Percentiles rank a stretch among this genome's conserved stretches.
Evolutionary conservation across 1,284 basidiomycete species (phyloP).

Genomic region (Termitomyces sp.): DNA sequence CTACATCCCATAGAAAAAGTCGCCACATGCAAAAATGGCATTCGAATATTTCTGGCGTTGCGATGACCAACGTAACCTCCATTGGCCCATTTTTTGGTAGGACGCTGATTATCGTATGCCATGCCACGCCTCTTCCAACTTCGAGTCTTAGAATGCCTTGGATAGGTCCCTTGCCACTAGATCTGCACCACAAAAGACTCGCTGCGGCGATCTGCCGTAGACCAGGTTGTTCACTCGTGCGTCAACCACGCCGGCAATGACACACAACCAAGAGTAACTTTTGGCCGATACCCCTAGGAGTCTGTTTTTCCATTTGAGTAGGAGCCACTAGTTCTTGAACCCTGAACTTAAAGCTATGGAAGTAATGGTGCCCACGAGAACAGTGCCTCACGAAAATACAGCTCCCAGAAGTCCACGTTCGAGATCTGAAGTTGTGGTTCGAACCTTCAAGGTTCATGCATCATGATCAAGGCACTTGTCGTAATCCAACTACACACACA

Average conservation of each 20-base stretch:
- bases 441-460: too few relatives aligned
- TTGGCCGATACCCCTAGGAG: not conserved
- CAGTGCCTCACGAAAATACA: too few relatives aligned
- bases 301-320: not conserved
- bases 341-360: too few relatives aligned
- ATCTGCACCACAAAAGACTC: not conserved
- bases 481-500: too few relatives aligned
- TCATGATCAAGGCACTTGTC: too few relatives aligned
- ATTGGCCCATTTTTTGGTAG: not conserved
- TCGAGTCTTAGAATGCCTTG: not conserved
- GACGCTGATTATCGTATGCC: too few relatives aligned
- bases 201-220: not conserved
- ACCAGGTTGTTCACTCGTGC: not conserved
- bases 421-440: too few relatives aligned
- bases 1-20: not conserved
- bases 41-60: not conserved
- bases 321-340: too few relatives aligned
- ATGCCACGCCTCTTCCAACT: not conserved
- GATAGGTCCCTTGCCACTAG: not conserved
- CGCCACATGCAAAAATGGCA: not conserved
- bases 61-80: not conserved
- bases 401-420: too few relatives aligned
- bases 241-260: too few relatives aligned
- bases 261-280: not conserved
- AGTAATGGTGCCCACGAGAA: too few relatives aligned